phyloP scores from a whole-genome alignment of 2,329 filamentous ascomycete species.

The Trichoderma afroharzianum region DNA sequence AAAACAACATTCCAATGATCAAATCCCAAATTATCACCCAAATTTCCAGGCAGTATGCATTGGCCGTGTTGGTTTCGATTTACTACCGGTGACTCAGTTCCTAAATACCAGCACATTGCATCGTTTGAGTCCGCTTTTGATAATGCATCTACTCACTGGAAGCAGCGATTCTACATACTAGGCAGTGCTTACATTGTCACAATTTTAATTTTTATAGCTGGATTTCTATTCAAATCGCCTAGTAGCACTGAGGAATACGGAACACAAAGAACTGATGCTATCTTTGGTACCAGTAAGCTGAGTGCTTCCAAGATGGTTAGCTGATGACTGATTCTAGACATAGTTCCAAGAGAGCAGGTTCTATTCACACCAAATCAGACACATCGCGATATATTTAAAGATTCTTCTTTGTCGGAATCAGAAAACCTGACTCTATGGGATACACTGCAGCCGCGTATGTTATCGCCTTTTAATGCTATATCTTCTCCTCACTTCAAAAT shows the following conservation, averaged over 20 bases:
- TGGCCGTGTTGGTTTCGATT: neutral
- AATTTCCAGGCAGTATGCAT: neutral
- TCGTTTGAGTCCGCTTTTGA: neutral
- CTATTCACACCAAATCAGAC: neutral
- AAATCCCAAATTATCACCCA: neutral
- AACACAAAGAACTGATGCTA: neutral
- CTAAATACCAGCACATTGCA: neutral
- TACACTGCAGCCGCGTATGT: neutral
- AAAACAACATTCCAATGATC: neutral
- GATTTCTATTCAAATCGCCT: neutral
- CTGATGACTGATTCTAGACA: neutral
- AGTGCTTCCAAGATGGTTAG: neutral
- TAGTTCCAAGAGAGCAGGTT: neutral
- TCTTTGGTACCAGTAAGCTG: neutral
- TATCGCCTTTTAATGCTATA: neutral
- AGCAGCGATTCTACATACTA: neutral
- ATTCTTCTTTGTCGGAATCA: neutral
- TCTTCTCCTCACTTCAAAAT: neutral
- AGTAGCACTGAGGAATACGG: neutral
- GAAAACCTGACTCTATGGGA: neutral
- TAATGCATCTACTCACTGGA: neutral
- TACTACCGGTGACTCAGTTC: neutral
- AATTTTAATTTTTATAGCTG: neutral
- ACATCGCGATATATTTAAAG: neutral
- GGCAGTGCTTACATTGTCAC: neutral